Base-by-base conservation (phyloP, 495 filamentous ascomycete genomes). In the Aspergillus biplanus region DNA sequence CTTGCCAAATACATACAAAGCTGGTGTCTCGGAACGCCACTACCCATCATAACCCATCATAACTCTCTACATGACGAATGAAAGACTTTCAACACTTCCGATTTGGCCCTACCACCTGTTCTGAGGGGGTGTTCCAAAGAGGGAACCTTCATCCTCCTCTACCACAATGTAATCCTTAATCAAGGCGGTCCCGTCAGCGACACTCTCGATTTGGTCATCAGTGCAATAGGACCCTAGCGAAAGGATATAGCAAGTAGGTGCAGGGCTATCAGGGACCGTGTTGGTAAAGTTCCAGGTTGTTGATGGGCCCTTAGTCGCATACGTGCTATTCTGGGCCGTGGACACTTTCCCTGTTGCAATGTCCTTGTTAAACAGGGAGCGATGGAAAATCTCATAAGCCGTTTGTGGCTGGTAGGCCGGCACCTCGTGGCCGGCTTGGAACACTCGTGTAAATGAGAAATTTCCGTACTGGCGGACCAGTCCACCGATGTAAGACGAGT, bases 371-470 rank as follows among this genome's bases (percentile, higher is more conserved):
- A 78, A 78, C 50, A 88, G 72, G 0, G 81, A 74, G 7, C 86
- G 85, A 47, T 78, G 69, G 72, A 87, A 87, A 59, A 87, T 81
- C 37, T 77, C 69, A 39, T 81, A 84, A 8, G 83, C 78, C 2
- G 81, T 83, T 66, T 86, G 66, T 5, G 85, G 84, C 67, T 87
- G 85, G 65, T 86, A 87, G 7, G 79, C 79, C 0, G 86, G 85
- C 1, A 88, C 82, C 68, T 87, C 83, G 65, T 88, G 86, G 6
- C 86, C 86, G 6, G 85, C 79, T 57, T 89, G 67, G 68, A 81
- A 89, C 46, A 89, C 80, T 2, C 86, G 80, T 13, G 78, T 75
- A 73, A 89, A 89, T 15, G 80, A 82, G 69, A 88, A 83, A 66
- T 83, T 81, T 35, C 84, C 84, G 66, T 82, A 73, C 68, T 89